phyloP scores from a whole-genome alignment of 441 rosid genomes.

The Aquilaria agallochum region DNA sequence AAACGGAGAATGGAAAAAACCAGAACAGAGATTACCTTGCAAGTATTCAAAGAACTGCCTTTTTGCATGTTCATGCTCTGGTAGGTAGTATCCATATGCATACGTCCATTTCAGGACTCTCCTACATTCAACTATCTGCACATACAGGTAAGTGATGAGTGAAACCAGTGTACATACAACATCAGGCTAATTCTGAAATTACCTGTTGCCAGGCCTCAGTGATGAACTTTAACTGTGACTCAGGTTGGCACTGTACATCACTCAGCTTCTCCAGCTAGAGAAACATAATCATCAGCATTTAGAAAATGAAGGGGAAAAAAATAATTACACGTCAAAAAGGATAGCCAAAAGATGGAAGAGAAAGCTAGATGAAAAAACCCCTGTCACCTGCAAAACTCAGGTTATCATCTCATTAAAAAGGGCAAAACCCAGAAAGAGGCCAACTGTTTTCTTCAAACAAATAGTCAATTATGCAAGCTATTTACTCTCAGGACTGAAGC shows the following conservation, averaged over 20 bases:
- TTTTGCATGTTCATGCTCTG: slow-evolving; percentile 60
- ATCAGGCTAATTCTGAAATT: slow-evolving; percentile 4
- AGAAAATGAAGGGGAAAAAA: slow-evolving; percentile 4
- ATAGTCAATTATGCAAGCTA: no score
- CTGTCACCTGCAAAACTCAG: no score
- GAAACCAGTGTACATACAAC: slow-evolving; percentile 10
- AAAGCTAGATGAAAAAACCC: no score
- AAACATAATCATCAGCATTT: slow-evolving; percentile 11
- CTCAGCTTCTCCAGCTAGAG: slow-evolving; percentile 71
- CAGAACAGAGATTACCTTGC: slow-evolving; percentile 42
- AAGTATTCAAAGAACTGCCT: slow-evolving; percentile 72
- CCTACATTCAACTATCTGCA: slow-evolving; percentile 76
- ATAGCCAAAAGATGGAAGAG: no score
- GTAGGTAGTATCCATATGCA: slow-evolving; percentile 77
- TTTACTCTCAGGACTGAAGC: no score
- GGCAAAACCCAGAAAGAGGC: no score
- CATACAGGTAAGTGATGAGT: slow-evolving; percentile 14
- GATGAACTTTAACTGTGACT: slow-evolving; percentile 76
- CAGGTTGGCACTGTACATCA: slow-evolving; percentile 74
- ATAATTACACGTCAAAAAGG: background rate
- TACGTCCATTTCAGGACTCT: slow-evolving; percentile 86
- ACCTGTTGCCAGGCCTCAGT: slow-evolving; percentile 89
- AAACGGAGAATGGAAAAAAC: background rate
- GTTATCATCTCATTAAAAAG: no score
- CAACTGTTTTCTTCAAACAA: no score